A percentile compares a stretch with the other conserved stretches of the same genome.
phyloP scores from a whole-genome alignment of 177 flowering plant genomes.

The Vitis hybrid region DNA sequence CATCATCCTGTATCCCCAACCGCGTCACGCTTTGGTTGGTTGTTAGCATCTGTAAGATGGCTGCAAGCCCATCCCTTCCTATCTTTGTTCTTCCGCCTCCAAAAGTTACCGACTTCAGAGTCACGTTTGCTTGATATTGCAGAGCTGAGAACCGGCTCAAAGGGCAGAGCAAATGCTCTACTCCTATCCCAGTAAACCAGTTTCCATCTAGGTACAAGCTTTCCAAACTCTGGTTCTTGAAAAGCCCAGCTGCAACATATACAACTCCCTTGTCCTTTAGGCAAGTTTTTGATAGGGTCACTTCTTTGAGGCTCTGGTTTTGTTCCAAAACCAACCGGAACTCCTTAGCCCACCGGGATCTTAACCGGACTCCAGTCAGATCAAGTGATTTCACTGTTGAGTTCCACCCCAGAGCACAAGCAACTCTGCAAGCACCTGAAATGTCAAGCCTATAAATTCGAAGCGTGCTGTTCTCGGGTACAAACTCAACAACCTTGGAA shows the following conservation, averaged over 20 bases:
- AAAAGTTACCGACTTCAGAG: conserved; percentile 63
- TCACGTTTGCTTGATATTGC: conserved; percentile 75
- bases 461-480: conserved; percentile 64
- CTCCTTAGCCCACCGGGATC: conserved; percentile 87
- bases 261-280: conserved; percentile 83
- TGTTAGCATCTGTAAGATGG: conserved; percentile 67
- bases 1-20: conserved; percentile 71
- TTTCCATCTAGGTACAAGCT: conserved; percentile 72
- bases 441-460: conserved; percentile 62
- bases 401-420: conserved; percentile 76
- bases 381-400: conserved; percentile 79
- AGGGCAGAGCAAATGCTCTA: conserved; percentile 90
- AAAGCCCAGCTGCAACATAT: conserved; percentile 88
- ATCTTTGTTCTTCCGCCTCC: conserved; percentile 80
- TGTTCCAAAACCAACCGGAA: conserved; percentile 80
- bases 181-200: conserved; percentile 68
- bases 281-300: conserved; percentile 69
- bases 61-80: conserved; percentile 69
- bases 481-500: conserved; percentile 81
- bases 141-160: conserved; percentile 77
- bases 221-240: conserved; percentile 66
- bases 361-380: conserved; percentile 78
- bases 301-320: conserved; percentile 70
- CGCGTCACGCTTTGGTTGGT: conserved; percentile 63
- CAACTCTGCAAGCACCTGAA: conserved; percentile 73